Conservation (phyloP, 176 grass and related monocot species). For the Tuctoria greenei region DNA sequence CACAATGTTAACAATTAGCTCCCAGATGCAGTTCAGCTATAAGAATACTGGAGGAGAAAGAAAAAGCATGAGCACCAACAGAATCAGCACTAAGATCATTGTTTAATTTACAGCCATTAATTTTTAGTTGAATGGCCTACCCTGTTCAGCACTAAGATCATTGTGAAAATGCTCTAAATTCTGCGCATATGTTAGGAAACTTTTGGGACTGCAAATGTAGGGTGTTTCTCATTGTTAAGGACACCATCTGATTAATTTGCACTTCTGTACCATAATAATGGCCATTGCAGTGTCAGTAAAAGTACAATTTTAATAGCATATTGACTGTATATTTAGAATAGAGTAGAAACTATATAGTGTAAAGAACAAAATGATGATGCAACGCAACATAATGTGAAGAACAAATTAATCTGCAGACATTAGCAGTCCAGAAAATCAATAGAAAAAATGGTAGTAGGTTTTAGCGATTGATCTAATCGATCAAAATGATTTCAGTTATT, state of each 20-base stretch:
- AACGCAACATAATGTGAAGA: not conserved
- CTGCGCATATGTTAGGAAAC: no score
- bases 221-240: no score
- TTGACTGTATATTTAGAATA: not conserved
- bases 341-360: not conserved
- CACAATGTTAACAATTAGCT: no score
- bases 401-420: not conserved
- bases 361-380: not conserved
- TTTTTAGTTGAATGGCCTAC: no score
- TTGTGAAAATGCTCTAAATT: not conserved
- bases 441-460: not conserved
- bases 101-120: no score
- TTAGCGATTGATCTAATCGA: not conserved
- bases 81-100: no score
- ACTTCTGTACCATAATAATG: not conserved
- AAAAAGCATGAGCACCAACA: no score
- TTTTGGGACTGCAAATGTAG: not conserved
- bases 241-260: no score
- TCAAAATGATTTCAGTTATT: not conserved
- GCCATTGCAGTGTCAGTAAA: not conserved
- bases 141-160: not conserved
- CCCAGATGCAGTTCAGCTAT: no score
- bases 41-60: no score
- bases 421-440: not conserved
- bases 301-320: not conserved